These are phyloP conservation scores for Physcia stellaris DNA, from an alignment of 495 filamentous ascomycete genomes.

Conservation along the genomic window DNA sequence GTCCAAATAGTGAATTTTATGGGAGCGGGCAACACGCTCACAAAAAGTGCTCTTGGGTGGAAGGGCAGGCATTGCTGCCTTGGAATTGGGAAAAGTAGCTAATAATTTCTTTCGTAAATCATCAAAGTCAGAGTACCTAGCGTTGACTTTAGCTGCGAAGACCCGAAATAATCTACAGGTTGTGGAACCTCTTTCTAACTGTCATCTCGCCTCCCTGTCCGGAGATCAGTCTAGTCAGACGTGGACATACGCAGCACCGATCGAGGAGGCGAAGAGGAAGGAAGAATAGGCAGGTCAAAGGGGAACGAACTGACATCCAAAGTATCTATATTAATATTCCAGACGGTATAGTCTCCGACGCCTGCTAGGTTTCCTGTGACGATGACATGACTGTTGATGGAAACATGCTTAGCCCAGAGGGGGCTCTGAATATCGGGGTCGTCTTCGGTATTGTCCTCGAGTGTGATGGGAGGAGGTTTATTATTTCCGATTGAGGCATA, in stretches of 20 bases:
- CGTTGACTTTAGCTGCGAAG: too few species aligned
- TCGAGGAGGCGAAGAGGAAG: slow-evolving; percentile 6
- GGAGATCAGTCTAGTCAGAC: too few species aligned
- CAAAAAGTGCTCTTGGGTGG: slow-evolving; percentile 60
- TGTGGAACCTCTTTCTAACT: slow-evolving; percentile 44
- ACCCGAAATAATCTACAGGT: too few species aligned
- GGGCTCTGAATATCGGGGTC: slow-evolving; percentile 44
- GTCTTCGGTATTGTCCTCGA: slow-evolving; percentile 61
- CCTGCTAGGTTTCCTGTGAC: slow-evolving; percentile 47
- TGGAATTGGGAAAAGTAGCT: slow-evolving; percentile 51
- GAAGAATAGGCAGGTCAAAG: slow-evolving; percentile 4
- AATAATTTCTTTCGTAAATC: slow-evolving; percentile 43
- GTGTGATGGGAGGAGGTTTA: slow-evolving; percentile 36
- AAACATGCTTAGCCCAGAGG: slow-evolving; percentile 53
- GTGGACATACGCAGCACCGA: too few species aligned
- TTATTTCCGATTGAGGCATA: slow-evolving; percentile 27
- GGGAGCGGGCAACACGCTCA: slow-evolving; percentile 25
- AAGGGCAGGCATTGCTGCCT: slow-evolving; percentile 47
- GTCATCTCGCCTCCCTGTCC: slow-evolving; percentile 48
- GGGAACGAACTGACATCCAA: slow-evolving; percentile 41
- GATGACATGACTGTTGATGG: slow-evolving; percentile 53
- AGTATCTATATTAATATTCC: slow-evolving; percentile 58
- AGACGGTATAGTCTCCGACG: slow-evolving; percentile 59
- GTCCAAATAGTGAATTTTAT: not conserved
- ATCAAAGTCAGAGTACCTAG: slow-evolving; percentile 63